A percentile compares a stretch with the other conserved stretches of the same genome.
Evolutionary conservation across 805 yeast genomes (phyloP).

Genomic region (Candida rishiriensis): DNA sequence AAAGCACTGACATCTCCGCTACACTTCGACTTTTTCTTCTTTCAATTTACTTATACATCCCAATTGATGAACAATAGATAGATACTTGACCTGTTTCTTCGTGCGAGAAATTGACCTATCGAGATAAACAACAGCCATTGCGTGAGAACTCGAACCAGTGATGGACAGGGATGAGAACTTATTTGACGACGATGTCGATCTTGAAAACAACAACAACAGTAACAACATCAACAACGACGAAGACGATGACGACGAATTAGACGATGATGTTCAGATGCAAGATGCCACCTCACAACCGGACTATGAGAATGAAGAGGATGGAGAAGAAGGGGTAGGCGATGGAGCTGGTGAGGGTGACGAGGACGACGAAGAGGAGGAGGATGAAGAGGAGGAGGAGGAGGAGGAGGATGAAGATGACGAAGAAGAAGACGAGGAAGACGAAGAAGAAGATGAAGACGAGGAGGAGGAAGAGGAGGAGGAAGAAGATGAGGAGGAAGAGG

Average conservation of each 20-base stretch:
- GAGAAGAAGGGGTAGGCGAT: slow-evolving; percentile 19
- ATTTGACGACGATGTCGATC: slow-evolving; percentile 24
- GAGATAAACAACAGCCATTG: no score
- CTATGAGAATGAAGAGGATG: slow-evolving; percentile 19
- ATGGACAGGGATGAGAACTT: slow-evolving; percentile 17
- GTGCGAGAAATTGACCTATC: no score
- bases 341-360: slow-evolving; percentile 24
- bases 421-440: slow-evolving; percentile 24
- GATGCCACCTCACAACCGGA: slow-evolving; percentile 6
- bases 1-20: no score
- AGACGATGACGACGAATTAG: slow-evolving; percentile 15
- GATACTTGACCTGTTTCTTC: no score
- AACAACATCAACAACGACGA: slow-evolving; percentile 9
- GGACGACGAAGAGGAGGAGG: slow-evolving; percentile 23
- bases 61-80: no score
- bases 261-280: slow-evolving; percentile 13
- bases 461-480: slow-evolving; percentile 18
- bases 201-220: slow-evolving; percentile 15
- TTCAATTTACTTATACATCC: no score
- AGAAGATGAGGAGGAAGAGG: slow-evolving; percentile 21
- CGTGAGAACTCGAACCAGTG: not conserved
- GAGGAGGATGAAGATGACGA: slow-evolving; percentile 28
- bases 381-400: slow-evolving; percentile 25
- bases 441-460: slow-evolving; percentile 16
- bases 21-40: no score